Conservation (phyloP, 768 basidiomycete species). For the Leccinum longicurvipes region DNA sequence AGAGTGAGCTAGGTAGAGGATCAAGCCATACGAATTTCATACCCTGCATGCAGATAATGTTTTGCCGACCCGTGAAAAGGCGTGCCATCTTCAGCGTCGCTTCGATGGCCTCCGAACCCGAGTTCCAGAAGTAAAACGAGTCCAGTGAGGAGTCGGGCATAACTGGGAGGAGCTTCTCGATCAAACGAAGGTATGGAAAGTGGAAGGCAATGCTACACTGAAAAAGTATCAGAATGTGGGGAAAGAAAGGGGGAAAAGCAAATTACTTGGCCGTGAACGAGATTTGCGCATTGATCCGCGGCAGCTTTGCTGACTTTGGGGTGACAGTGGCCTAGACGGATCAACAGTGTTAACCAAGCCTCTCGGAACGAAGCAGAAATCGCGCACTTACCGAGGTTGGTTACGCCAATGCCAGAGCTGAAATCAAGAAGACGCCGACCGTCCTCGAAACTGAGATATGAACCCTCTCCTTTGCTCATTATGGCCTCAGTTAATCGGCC, state of each 20-base stretch:
- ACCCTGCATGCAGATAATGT: constrained; percentile 92
- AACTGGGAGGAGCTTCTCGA: constrained; percentile 77
- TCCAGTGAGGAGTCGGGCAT: constrained; percentile 92
- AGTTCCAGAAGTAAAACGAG: constrained; percentile 98
- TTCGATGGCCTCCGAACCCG: constrained; percentile 92
- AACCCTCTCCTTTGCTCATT: constrained; percentile 66
- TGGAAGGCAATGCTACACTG: constrained; percentile 90
- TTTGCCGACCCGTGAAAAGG: constrained; percentile 71
- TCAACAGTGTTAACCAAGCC: neutral
- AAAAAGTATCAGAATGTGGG: constrained; percentile 1
- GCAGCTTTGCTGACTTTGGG: constrained; percentile 84
- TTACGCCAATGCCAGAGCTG: constrained; percentile 85
- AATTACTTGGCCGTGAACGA: constrained; percentile 74
- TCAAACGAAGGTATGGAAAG: constrained; percentile 80
- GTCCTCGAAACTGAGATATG: constrained; percentile 69
- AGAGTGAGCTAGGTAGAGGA: neutral
- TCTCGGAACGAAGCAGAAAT: neutral
- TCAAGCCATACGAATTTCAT: constrained; percentile 1
- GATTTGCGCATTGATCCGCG: constrained; percentile 79
- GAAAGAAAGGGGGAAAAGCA: neutral
- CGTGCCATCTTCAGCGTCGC: constrained; percentile 88
- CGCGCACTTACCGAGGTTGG: constrained; percentile 60
- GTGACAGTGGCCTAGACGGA: constrained; percentile 72
- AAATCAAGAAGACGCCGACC: constrained; percentile 80
- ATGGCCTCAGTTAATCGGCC: constrained; percentile 47